These are phyloP conservation scores for Vaccinium vitisidaea DNA, from an alignment of 148 eudicot genomes.

Conservation along the genomic window DNA sequence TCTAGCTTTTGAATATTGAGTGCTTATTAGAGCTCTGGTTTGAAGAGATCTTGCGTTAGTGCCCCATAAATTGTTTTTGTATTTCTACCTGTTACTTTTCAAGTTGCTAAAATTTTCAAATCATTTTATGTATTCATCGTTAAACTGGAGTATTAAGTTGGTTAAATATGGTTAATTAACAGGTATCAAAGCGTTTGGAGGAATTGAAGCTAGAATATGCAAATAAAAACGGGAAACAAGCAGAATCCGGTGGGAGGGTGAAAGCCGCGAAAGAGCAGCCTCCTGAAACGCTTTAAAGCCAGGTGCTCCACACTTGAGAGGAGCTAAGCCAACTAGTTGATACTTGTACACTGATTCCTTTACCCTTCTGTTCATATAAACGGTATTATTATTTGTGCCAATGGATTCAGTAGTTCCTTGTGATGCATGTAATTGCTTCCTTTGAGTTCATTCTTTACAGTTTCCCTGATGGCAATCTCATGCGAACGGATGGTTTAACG, in stretches of 20 bases:
- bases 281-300: constrained; percentile 6
- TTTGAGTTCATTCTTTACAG: background rate
- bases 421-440: background rate
- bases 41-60: background rate
- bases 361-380: background rate
- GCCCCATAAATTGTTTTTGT: background rate
- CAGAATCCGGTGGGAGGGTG: constrained; percentile 52
- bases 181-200: constrained; percentile 82
- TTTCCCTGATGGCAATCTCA: too few species aligned
- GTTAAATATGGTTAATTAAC: constrained; percentile 4
- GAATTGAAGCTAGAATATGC: constrained; percentile 70
- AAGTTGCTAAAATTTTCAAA: background rate
- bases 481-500: too few species aligned
- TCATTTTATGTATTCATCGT: background rate
- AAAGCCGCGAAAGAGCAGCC: constrained; percentile 45
- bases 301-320: background rate
- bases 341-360: background rate
- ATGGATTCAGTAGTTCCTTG: background rate
- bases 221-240: constrained; percentile 49
- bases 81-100: background rate
- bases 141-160: background rate
- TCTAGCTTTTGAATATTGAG: background rate
- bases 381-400: background rate
- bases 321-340: background rate
- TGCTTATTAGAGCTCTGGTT: background rate